A percentile compares a stretch with the other conserved stretches of the same genome.
These are phyloP conservation scores for Grammothele lineata DNA, from an alignment of 768 basidiomycete species.

Conservation along the genomic window DNA sequence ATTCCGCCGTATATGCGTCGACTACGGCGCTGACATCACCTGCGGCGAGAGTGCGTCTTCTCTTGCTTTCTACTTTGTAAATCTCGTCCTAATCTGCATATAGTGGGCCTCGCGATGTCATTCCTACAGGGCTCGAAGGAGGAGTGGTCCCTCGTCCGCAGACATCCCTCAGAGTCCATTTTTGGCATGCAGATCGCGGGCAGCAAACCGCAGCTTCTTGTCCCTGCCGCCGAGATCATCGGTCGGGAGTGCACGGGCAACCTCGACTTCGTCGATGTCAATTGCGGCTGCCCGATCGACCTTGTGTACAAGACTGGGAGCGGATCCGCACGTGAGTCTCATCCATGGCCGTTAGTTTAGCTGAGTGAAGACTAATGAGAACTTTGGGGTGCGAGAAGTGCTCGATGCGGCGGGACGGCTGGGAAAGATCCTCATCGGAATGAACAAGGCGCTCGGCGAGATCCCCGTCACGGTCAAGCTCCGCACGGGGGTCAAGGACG, in stretches of 20 bases:
- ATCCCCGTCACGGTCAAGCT: constrained; percentile 89
- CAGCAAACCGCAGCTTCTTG: constrained; percentile 74
- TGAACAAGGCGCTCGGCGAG: constrained; percentile 87
- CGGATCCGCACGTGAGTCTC: constrained; percentile 80
- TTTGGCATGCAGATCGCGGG: constrained; percentile 96
- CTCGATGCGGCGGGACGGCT: constrained; percentile 80
- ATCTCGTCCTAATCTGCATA: no score
- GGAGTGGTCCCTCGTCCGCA: constrained; percentile 90
- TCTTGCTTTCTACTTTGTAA: not conserved
- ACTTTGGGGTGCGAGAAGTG: no score
- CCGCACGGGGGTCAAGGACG: constrained; percentile 91
- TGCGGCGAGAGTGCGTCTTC: constrained; percentile 80
- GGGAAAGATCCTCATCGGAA: constrained; percentile 83
- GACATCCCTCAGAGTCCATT: constrained; percentile 80
- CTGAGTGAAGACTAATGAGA: no score
- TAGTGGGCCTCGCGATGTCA: constrained; percentile 91
- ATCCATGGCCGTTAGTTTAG: no score
- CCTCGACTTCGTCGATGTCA: constrained; percentile 91
- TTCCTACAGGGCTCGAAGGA: constrained; percentile 86
- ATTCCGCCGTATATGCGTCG: constrained; percentile 85
- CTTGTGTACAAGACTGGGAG: constrained; percentile 89
- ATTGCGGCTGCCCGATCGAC: constrained; percentile 97
- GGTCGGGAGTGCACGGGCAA: constrained; percentile 58
- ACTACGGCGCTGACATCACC: constrained; percentile 89
- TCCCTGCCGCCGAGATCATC: constrained; percentile 78